Percentiles rank a stretch among this genome's conserved stretches.
Conservation (phyloP, 192 early-diverging fungal genomes). For the Gigaspora rosea region DNA sequence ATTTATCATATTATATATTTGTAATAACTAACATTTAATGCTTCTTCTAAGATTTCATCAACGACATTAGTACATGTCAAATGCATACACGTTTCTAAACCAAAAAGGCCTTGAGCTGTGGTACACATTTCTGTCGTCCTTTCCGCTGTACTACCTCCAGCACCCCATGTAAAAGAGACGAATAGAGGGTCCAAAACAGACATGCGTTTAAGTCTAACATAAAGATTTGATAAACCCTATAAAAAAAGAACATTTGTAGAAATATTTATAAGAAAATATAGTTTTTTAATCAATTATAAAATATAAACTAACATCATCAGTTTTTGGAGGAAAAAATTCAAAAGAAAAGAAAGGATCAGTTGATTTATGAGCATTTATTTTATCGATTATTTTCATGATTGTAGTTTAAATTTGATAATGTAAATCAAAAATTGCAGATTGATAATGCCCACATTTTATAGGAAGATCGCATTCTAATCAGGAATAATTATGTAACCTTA, state of each 20-base stretch:
- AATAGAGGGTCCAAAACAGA: constrained; percentile 85
- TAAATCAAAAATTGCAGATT: too few species aligned
- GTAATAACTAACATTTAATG: constrained; percentile 56
- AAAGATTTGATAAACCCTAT: constrained; percentile 85
- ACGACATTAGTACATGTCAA: constrained; percentile 99
- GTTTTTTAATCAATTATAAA: background rate
- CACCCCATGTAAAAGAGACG: constrained; percentile 96
- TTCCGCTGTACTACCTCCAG: constrained; percentile 87
- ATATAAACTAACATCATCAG: constrained; percentile 60
- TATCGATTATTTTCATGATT: constrained; percentile 74
- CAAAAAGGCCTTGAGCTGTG: constrained; percentile 87
- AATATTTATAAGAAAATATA: background rate
- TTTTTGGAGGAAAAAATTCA: constrained; percentile 99
- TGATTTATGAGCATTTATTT: constrained; percentile 57
- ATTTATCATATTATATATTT: too few species aligned
- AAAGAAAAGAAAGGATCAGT: constrained; percentile 74
- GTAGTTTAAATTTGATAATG: too few species aligned
- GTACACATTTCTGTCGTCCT: constrained; percentile 85
- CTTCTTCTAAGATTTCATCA: constrained; percentile 76
- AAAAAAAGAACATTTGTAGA: background rate
- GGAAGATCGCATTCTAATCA: too few species aligned
- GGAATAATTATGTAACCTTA: too few species aligned
- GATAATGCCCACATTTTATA: too few species aligned
- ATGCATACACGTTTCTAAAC: constrained; percentile 93
- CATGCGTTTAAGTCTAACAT: constrained; percentile 96